Evolutionary conservation across 2,329 filamentous ascomycete species (phyloP), one percentile per base, ranked within the genome.

Genomic region (Penicillium griseofulvum): DNA sequence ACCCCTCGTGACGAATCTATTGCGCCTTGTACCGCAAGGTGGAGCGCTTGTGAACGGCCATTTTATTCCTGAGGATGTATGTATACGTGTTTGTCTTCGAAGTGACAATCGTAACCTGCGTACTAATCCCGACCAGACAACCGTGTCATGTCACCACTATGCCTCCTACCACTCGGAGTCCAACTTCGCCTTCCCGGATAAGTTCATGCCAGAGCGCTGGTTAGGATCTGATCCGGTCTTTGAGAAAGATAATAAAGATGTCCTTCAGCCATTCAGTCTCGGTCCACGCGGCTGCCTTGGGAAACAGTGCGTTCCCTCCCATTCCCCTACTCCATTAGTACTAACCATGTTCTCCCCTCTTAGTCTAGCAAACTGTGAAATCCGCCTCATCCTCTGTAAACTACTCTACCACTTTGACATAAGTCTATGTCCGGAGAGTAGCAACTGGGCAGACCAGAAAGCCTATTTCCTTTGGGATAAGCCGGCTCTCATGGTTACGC

Each of bases 211-310:
- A 9, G 68, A 75, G 19, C 62, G 73, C 19, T 75, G 73, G 71
- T 55, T 75, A 3, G 57, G 46, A 5, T 28, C 39, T 5, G 52
- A 65, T 2, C 11, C 53, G 1, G 52, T 39, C 2, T 69, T 65
- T 6, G 57, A 45, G 1, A 47, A 52, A 4, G 67, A 69, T 45
- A 65, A 60, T 9, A 64, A 58, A 42, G 60, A 63, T 31, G 67
- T 62, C 5, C 43, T 66, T 19, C 68, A 67, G 8, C 68, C 75
- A 1, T 76, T 77, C 49, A 69, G 66, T 8, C 53, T 70, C 0
- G 75, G 75, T 0, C 67, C 71, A 1, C 61, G 73, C 19, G 64
- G 62, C 19, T 77, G 75, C 48, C 63, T 71, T 17, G 73, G 72
- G 1, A 71, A 70, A 48, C 57, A 61, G 65, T 68, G 34, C 16